Evolutionary conservation across 306 rosid genomes (phyloP).

Genomic region (Glycyrrhiza uralensis): DNA sequence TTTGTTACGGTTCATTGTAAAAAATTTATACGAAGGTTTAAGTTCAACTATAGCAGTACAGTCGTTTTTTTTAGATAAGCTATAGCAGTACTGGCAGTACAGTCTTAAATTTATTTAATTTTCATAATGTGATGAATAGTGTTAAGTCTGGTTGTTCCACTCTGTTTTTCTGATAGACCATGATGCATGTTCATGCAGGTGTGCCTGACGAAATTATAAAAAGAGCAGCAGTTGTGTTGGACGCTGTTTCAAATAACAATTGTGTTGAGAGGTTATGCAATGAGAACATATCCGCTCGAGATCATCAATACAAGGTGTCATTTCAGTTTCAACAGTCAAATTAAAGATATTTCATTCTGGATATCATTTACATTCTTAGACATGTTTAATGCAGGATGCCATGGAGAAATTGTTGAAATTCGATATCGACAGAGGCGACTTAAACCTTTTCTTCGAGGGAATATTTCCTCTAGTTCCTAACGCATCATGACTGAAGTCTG

Average conservation of each 20-base stretch:
- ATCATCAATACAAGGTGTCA: constrained; percentile 65
- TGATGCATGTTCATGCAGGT: constrained; percentile 39
- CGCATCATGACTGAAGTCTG: constrained; percentile 7
- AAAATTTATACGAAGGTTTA: not conserved
- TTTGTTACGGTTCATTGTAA: not conserved
- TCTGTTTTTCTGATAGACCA: not conserved
- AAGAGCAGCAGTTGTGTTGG: constrained; percentile 80
- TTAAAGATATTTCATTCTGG: constrained; percentile 10
- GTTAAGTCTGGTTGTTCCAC: not conserved
- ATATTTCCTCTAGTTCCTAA: constrained; percentile 42
- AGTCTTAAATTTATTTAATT: not conserved
- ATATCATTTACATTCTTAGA: constrained; percentile 10
- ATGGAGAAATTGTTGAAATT: constrained; percentile 71
- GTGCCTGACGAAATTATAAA: constrained; percentile 71
- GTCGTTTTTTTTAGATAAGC: too few species aligned
- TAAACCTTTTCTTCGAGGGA: constrained; percentile 58
- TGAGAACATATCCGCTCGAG: constrained; percentile 60
- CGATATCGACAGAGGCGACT: constrained; percentile 55
- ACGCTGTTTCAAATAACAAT: constrained; percentile 50
- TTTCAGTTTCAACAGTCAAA: constrained; percentile 20
- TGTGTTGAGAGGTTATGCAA: constrained; percentile 54
- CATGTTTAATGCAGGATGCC: constrained; percentile 55
- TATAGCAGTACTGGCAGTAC: too few species aligned
- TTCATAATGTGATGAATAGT: not conserved
- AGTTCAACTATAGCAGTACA: not conserved